Evolutionary conservation across 2,329 filamentous ascomycete genomes (phyloP), one percentile per base, ranked within the genome.

Genomic region (Claviceps capensis): DNA sequence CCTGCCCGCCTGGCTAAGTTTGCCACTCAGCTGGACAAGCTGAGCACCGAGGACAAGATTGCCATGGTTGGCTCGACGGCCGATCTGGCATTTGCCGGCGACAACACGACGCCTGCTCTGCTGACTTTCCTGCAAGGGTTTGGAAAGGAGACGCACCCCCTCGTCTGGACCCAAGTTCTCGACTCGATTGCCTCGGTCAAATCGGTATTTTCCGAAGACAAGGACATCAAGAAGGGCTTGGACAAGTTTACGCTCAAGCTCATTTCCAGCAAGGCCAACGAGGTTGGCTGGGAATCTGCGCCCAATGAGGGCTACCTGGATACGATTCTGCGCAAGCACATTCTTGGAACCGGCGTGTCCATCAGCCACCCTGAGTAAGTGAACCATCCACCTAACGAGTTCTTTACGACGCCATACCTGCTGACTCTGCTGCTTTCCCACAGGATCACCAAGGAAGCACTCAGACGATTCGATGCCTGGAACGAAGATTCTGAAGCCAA

Each of bases 31-130:
- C 82, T 89, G 16, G 77, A 86, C 58, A 82, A 82, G 59, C 76
- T 98, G 23, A 86, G 77, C 56, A 82, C 85, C 5, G 82, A 91
- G 65, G 93, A 98, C 71, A 95, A 93, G 73, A 95, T 97, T 60
- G 88, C 88, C 42, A 80, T 96, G 50, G 81, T 96, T 54, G 89
- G 88, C 55, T 94, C 95, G 61, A 88, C 91, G 19, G 86, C 86
- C 47, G 89, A 93, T 49, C 78, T 97, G 57, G 89, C 93, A 40
- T 82, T 94, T 55, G 86, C 93, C 53, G 93, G 93, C 22, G 81
- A 93, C 63, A 84, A 85, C 48, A 87, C 81, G 4, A 95, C 90
- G 0, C 75, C 88, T 23, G 86, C 86, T 8, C 75, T 98, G 13
- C 73, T 98, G 34, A 82, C 86, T 13, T 86, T 98, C 60, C 71